These are phyloP conservation scores for Fennellomyces sp. DNA, from an alignment of 371 early-diverging fungal genomes.

Conservation along the genomic window DNA sequence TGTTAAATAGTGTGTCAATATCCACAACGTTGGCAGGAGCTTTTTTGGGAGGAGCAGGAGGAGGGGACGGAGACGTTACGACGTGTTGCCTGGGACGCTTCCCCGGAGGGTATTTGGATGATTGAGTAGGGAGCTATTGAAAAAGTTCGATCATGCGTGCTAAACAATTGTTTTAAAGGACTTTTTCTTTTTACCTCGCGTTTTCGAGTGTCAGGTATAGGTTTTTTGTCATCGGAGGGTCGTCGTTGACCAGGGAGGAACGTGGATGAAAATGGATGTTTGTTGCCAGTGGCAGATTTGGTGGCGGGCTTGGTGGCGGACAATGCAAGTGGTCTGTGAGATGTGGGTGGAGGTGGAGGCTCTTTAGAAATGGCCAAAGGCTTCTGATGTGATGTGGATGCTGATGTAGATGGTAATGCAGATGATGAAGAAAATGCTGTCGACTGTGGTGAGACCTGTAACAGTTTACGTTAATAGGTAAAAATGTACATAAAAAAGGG, in stretches of 20 bases:
- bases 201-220: conserved; percentile 19
- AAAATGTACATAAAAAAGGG: too few species aligned
- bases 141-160: background rate
- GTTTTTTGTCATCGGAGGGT: conserved; percentile 2
- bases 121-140: too few species aligned
- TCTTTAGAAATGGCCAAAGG: conserved; percentile 6
- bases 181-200: background rate
- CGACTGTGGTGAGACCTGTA: background rate
- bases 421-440: background rate
- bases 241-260: conserved; percentile 5
- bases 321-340: conserved; percentile 1
- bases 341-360: background rate
- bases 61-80: conserved; percentile 7
- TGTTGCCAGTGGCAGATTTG: background rate
- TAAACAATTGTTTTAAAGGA: background rate
- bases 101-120: background rate
- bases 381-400: background rate
- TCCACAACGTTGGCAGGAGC: too few species aligned
- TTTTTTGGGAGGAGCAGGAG: too few species aligned
- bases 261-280: background rate
- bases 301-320: conserved; percentile 1
- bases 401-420: conserved; percentile 1
- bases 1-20: conserved; percentile 25
- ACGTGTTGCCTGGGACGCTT: background rate
- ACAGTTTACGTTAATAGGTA: too few species aligned